Evolutionary conservation across 495 filamentous ascomycete genomes (phyloP), one percentile per base, ranked within the genome.

Genomic region (Neurospora intermedia): DNA sequence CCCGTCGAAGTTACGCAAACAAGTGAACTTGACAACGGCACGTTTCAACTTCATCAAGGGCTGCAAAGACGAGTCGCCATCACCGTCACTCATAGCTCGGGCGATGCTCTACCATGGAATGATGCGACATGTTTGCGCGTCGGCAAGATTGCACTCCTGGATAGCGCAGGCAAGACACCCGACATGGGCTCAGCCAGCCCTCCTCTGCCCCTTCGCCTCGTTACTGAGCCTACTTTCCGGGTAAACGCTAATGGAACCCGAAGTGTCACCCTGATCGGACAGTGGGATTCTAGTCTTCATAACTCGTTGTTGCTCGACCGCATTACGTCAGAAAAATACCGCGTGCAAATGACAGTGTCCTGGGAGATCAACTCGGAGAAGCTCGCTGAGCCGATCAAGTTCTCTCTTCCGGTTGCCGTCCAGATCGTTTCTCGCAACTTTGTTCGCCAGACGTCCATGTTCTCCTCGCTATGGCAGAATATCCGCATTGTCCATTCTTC

Each of bases 221-320:
- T 92, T 15, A 87, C 90, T 69, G 89, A 91, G 62, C 94, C 96
- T 4, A 85, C 87, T 69, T 87, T 96, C 72, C 91, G 90, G 73
- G 88, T 90, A 48, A 95, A 97, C 81, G 88, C 92, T 6, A 94
- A 98, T 79, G 96, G 96, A 41, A 98, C 95, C 2, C 92, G 91
- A n/a, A 91, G 92, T 78, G 88, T 97, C 70, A 94, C 91, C 2
- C 84, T 98, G 27, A 82, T 91, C 11, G 94, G 92, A 10, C 96
- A 98, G 78, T 99, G 96, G 96, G 96, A 98, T 80, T 98, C 96
- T 0, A 95, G 93, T 77, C 86, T 95, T 73, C 96, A 99, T 78
- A 89, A 88, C 72, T 99, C 96, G 20, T 86, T 96, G 31, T 85
- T 98, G 11, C 89, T 99, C 11, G 94, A 98, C 78, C 89, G 94